phyloP scores from a whole-genome alignment of 23 red algal genomes.

The Agarophyton chilense region DNA sequence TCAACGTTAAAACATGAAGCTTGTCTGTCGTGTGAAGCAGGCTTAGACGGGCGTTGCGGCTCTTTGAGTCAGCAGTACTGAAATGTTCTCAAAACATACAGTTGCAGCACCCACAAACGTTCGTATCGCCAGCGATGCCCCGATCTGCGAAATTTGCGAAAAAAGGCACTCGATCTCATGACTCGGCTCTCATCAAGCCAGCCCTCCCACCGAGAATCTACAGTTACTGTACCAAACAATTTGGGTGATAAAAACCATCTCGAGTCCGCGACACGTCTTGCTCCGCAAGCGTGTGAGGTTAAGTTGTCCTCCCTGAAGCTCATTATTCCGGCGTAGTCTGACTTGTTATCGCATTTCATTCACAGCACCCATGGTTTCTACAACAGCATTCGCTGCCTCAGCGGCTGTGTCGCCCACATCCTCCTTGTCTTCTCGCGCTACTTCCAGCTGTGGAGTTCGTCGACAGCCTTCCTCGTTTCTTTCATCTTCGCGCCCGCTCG shows the following conservation, averaged over 20 bases:
- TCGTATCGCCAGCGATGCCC: too few species aligned
- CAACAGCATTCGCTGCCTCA: background rate
- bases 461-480: slow-evolving; percentile 34
- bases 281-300: too few species aligned
- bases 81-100: too few species aligned
- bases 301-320: too few species aligned
- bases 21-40: too few species aligned
- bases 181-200: background rate
- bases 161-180: slow-evolving; percentile 7
- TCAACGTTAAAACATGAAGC: too few species aligned
- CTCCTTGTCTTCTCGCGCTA: background rate
- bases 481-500: slow-evolving; percentile 11
- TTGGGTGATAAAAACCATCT: too few species aligned
- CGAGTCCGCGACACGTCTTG: too few species aligned
- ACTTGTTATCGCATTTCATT: background rate
- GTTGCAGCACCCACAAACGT: too few species aligned
- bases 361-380: background rate
- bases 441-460: background rate
- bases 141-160: slow-evolving; percentile 10
- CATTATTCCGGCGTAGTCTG: background rate
- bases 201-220: background rate
- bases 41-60: too few species aligned
- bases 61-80: too few species aligned
- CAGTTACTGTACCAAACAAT: too few species aligned
- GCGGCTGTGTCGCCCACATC: background rate